Base-by-base conservation (phyloP, 306 rosid genomes). In the Trichosanthes truncata region DNA sequence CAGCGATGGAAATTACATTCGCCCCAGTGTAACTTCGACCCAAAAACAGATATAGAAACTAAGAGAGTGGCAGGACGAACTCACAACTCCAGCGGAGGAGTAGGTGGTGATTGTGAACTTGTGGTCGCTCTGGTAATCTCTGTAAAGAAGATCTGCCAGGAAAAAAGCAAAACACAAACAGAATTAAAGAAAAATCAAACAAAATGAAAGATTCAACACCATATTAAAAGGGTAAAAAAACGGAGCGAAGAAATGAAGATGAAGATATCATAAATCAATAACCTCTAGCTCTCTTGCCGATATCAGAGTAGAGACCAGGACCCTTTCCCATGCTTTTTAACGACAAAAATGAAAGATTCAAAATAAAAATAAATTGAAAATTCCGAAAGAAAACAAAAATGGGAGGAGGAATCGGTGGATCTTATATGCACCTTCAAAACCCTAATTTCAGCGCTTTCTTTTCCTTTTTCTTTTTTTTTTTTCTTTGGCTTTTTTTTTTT, bases 231-330 rank as follows among this genome's bases (percentile, higher is more conserved):
- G 52, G 48, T n/a, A 15, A 38, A 46, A 35, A 38, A 65, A 66
- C 20, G 7, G 80, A 43, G 15, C 15, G 18, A 60, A 13, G 49
- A 10, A 65, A 80, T 14, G 29, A 25, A 14, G 23, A 60, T 17
- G 78, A 21, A 53, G 23, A 46, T 1, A 29, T 29, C 33, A 29
- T 29, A 29, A 66, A 83, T 6, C 2, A 71, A 59, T 3, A 69
- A 53, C 40, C 98, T 90, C 96, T 87, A 83, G 97, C 90, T 81
- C 84, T 89, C 77, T 91, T 94, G 87, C 97, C 97, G 80, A 94
- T 91, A 73, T 94, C 97, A 68, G 92, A 43, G 95, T 92, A 94
- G 69, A 94, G 98, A 33, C 97, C 97, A 12, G 98, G 98, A 85
- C 98, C 98, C 85, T 90, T 91, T 43, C 82, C 84, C 98, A 94